Conservation (phyloP, 2,329 filamentous ascomycete genomes). For the Fusarium pseudonygamai region DNA sequence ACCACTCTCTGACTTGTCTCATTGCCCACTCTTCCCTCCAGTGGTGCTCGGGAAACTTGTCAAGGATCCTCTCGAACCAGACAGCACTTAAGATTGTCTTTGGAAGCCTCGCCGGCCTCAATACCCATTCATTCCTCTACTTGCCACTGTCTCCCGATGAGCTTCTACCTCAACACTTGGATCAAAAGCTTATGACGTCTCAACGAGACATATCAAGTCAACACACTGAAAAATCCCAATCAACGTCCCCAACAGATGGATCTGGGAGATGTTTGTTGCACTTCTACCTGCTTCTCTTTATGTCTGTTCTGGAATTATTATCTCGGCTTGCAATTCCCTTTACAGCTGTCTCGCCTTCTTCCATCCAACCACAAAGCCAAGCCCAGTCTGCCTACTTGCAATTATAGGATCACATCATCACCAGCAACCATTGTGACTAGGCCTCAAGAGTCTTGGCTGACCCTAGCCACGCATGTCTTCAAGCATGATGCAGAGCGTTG, state of each 20-base stretch:
- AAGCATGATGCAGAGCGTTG: neutral
- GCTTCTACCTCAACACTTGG: neutral
- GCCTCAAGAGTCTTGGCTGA: too few species aligned
- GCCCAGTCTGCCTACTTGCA: neutral
- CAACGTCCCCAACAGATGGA: neutral
- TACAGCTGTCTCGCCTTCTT: too few species aligned
- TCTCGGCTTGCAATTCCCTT: neutral
- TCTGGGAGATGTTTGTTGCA: fast-evolving
- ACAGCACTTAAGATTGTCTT: too few species aligned
- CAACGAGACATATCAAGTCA: too few species aligned
- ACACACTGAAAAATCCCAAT: too few species aligned
- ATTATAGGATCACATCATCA: neutral
- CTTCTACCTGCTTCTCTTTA: neutral
- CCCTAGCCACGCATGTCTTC: neutral
- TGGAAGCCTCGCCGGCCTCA: too few species aligned
- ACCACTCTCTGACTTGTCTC: neutral
- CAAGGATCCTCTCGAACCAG: neutral
- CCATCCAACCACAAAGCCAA: neutral
- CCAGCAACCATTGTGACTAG: neutral
- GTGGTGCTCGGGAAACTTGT: too few species aligned
- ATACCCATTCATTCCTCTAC: neutral
- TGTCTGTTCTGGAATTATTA: too few species aligned
- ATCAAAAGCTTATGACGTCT: too few species aligned
- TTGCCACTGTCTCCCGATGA: too few species aligned
- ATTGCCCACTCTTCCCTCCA: neutral